Conservation (phyloP, 768 basidiomycete genomes). For the Agaricus sinodeliciosus region DNA sequence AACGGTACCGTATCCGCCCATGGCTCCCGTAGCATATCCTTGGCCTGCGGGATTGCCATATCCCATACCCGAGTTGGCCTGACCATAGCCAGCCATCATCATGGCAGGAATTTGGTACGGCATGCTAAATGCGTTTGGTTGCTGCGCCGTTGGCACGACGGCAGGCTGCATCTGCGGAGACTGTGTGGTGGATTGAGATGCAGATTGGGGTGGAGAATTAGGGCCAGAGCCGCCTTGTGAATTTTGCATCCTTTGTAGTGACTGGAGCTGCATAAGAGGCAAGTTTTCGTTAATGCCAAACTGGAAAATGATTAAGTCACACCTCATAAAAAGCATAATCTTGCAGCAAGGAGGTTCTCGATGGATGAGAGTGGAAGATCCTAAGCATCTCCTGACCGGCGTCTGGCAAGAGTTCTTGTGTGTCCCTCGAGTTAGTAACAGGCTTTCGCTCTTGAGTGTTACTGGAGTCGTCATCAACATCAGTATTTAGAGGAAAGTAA, state of each 20-base stretch:
- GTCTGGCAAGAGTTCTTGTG: constrained; percentile 93
- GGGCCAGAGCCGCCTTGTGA: constrained; percentile 21
- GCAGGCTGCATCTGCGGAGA: constrained; percentile 33
- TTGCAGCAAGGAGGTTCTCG: constrained; percentile 87
- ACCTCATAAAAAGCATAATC: constrained; percentile 94
- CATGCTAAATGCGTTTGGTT: constrained; percentile 43
- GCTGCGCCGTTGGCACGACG: constrained; percentile 12
- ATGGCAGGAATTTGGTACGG: constrained; percentile 58
- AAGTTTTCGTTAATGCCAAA: not conserved
- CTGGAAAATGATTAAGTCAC: constrained; percentile 13
- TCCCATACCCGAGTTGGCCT: constrained; percentile 9
- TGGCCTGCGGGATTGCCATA: constrained; percentile 7
- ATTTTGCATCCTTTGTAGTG: constrained; percentile 68
- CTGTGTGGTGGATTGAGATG: constrained; percentile 25
- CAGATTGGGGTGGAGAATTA: constrained; percentile 34
- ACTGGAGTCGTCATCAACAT: constrained; percentile 32
- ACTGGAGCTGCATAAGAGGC: constrained; percentile 53
- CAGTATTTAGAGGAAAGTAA: not conserved
- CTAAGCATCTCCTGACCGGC: constrained; percentile 95
- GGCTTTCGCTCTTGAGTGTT: constrained; percentile 99
- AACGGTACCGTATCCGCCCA: constrained; percentile 12
- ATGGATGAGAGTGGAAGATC: constrained; percentile 91
- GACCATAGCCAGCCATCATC: constrained; percentile 46
- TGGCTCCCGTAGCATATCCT: constrained; percentile 9
- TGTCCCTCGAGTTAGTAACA: constrained; percentile 96